These are phyloP conservation scores for Solidago caesia DNA, from an alignment of 129 eudicot genomes.

Conservation along the genomic window DNA sequence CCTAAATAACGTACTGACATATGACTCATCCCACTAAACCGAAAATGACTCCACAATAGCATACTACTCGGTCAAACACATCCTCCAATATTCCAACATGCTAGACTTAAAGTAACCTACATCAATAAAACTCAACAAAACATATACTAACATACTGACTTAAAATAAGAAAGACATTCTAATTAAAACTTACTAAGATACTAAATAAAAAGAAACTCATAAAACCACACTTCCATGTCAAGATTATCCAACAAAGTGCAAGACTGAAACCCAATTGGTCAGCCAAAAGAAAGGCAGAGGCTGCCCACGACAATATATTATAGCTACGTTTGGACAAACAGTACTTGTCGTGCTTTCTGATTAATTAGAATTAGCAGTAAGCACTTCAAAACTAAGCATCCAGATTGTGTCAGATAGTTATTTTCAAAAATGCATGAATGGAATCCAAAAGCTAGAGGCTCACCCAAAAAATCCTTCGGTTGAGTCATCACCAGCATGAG, in stretches of 20 bases:
- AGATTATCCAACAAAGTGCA: background rate
- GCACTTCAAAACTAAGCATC: slow-evolving; percentile 8
- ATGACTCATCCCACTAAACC: too few species aligned
- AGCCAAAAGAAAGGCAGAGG: background rate
- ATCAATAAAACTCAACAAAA: too few species aligned
- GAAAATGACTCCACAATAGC: too few species aligned
- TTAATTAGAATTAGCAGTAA: slow-evolving; percentile 1
- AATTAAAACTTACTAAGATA: too few species aligned
- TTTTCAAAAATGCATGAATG: slow-evolving; percentile 6
- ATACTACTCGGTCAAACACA: too few species aligned
- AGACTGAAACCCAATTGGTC: background rate
- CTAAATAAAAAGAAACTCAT: too few species aligned
- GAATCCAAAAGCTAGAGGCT: slow-evolving; percentile 22
- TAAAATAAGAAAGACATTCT: too few species aligned
- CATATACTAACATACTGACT: too few species aligned
- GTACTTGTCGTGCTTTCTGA: background rate
- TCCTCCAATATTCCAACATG: too few species aligned
- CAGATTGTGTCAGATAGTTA: background rate
- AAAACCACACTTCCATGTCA: too few species aligned
- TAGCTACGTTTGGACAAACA: background rate
- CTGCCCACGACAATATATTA: background rate
- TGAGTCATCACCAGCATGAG: slow-evolving; percentile 93
- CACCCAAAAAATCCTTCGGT: slow-evolving; percentile 94
- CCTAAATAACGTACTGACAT: too few species aligned
- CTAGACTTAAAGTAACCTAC: too few species aligned